Percentiles rank a stretch among this genome's conserved stretches.
Conservation (phyloP, 2,329 filamentous ascomycete genomes). For the Fusarium incarnatum region DNA sequence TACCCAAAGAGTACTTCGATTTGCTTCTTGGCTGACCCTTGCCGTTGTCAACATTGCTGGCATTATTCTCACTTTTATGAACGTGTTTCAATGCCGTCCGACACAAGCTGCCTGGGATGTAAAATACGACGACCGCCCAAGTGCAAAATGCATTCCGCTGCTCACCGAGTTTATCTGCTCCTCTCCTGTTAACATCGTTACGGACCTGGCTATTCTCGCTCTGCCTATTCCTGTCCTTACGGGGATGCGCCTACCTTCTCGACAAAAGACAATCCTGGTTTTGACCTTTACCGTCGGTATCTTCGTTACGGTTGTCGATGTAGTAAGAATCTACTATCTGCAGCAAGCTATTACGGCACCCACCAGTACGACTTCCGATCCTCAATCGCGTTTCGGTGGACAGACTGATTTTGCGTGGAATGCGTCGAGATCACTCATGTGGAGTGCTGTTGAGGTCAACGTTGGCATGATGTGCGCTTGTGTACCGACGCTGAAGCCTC, state of each 20-base stretch:
- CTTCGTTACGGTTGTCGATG: conserved; percentile 89
- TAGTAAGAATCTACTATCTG: conserved; percentile 89
- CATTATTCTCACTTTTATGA: conserved; percentile 82
- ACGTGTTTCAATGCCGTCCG: conserved; percentile 87
- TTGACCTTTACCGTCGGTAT: conserved; percentile 88
- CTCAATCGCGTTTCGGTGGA: conserved; percentile 61
- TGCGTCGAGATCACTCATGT: conserved; percentile 88
- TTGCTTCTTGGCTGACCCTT: conserved; percentile 84
- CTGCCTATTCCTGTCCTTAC: conserved; percentile 90
- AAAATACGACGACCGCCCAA: conserved; percentile 43
- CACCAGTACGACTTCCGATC: conserved; percentile 51
- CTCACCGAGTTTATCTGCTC: conserved; percentile 76
- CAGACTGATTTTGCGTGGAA: conserved; percentile 74
- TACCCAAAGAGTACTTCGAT: conserved; percentile 78
- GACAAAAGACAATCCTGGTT: conserved; percentile 89
- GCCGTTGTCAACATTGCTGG: conserved; percentile 83
- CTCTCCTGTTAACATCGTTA: conserved; percentile 91
- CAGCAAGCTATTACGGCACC: conserved; percentile 73
- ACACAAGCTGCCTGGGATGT: conserved; percentile 74
- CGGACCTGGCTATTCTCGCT: conserved; percentile 87
- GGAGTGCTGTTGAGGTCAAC: conserved; percentile 93
- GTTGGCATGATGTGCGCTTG: conserved; percentile 90
- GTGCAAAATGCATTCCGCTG: conserved; percentile 64
- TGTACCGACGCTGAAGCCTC: conserved; percentile 90
- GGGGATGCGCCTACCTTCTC: conserved; percentile 82